A percentile compares a stretch with the other conserved stretches of the same genome.
phyloP scores from a whole-genome alignment of 768 basidiomycete genomes.

The Calocera cornea region DNA sequence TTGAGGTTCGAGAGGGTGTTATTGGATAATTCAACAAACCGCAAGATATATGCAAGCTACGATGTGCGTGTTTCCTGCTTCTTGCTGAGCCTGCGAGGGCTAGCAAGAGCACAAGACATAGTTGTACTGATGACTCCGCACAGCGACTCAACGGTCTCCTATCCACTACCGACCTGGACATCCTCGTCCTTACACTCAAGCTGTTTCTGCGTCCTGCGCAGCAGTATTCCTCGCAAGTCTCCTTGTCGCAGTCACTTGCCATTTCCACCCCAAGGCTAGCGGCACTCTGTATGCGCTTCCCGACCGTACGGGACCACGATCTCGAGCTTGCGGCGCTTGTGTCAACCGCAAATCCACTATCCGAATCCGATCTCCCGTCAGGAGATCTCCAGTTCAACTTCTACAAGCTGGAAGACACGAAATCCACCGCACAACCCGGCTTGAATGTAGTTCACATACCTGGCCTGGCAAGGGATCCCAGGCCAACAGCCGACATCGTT shows the following conservation, averaged over 20 bases:
- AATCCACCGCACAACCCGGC: slow-evolving; percentile 30
- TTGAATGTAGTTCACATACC: slow-evolving; percentile 46
- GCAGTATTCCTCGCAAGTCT: slow-evolving; percentile 80
- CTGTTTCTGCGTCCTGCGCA: slow-evolving; percentile 85
- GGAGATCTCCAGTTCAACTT: slow-evolving; percentile 74
- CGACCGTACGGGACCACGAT: slow-evolving; percentile 65
- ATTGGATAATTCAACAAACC: slow-evolving; percentile 93
- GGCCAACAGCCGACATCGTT: slow-evolving; percentile 61
- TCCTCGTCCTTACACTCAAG: slow-evolving; percentile 69
- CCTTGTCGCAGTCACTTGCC: slow-evolving; percentile 68
- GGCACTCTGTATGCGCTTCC: slow-evolving; percentile 74
- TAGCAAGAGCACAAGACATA: slow-evolving; percentile 4
- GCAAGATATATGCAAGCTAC: slow-evolving; percentile 92
- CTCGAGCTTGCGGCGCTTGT: slow-evolving; percentile 64
- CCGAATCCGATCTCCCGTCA: slow-evolving; percentile 48
- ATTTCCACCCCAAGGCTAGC: slow-evolving; percentile 70
- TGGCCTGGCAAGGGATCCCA: slow-evolving; percentile 46
- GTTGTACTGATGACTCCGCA: slow-evolving; percentile 7
- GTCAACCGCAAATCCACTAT: slow-evolving; percentile 32
- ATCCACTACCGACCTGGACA: slow-evolving; percentile 76
- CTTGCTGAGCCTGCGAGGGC: slow-evolving; percentile 4
- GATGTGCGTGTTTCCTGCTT: slow-evolving; percentile 52
- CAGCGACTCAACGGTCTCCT: slow-evolving; percentile 85
- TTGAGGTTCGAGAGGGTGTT: slow-evolving; percentile 78
- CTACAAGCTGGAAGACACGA: slow-evolving; percentile 35